Evolutionary conservation across 495 filamentous ascomycete species (phyloP).

Genomic region (Diplogelasinospora grovesii): DNA sequence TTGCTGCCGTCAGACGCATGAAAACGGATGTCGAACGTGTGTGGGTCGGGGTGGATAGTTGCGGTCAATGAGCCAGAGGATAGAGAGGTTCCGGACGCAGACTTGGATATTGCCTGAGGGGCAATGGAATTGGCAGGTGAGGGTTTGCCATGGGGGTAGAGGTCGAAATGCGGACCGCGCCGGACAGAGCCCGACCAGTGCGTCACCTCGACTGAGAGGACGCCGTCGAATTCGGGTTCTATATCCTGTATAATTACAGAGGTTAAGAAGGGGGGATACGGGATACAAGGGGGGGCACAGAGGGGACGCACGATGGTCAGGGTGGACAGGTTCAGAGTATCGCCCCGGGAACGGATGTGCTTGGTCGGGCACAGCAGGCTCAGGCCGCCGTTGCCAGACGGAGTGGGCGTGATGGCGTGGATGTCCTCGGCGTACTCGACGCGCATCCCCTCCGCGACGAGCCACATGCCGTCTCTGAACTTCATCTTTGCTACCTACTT

Average conservation of each 20-base stretch:
- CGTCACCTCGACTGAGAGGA: conserved; percentile 55
- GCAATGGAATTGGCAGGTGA: conserved; percentile 31
- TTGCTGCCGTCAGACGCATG: conserved; percentile 39
- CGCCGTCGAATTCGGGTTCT: conserved; percentile 49
- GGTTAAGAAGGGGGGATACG: conserved; percentile 27
- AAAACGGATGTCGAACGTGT: conserved; percentile 54
- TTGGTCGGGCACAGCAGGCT: conserved; percentile 45
- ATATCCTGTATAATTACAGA: conserved; percentile 43
- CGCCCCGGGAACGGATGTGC: conserved; percentile 41
- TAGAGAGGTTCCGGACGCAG: conserved; percentile 45
- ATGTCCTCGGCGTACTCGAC: conserved; percentile 51
- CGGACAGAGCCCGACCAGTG: conserved; percentile 57
- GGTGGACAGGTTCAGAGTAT: conserved; percentile 52
- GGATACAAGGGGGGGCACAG: conserved; percentile 4
- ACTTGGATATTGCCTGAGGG: conserved; percentile 41
- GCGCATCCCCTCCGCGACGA: conserved; percentile 40
- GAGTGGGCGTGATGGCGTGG: conserved; percentile 34
- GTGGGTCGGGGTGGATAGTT: conserved; percentile 43
- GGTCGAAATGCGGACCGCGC: conserved; percentile 57
- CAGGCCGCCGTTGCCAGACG: conserved; percentile 31
- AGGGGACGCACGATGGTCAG: conserved; percentile 34
- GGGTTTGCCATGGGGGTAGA: conserved; percentile 49
- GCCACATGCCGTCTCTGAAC: conserved; percentile 29
- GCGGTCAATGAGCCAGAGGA: conserved; percentile 49
- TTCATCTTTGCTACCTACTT: conserved; percentile 8